phyloP scores from a whole-genome alignment of 768 basidiomycete species.

The Pleurotus eryngii region DNA sequence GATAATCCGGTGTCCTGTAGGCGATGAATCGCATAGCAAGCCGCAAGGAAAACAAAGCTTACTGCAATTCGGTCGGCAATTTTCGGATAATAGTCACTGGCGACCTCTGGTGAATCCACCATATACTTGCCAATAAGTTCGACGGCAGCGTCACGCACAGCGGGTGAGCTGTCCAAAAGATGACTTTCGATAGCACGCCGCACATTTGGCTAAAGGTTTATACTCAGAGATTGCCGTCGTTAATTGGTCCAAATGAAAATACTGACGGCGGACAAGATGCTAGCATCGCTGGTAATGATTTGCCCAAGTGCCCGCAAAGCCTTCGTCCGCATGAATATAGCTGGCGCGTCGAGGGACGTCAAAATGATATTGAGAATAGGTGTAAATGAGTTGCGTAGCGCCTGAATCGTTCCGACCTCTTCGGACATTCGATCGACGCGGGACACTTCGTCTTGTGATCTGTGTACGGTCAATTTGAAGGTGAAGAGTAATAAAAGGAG shows the following conservation, averaged over 20 bases:
- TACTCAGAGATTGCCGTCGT: neutral
- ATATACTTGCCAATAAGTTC: slow-evolving; percentile 98
- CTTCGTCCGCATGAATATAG: slow-evolving; percentile 92
- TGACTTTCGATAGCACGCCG: slow-evolving; percentile 86
- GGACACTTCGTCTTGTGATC: slow-evolving; percentile 67
- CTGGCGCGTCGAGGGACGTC: slow-evolving; percentile 74
- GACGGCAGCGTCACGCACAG: slow-evolving; percentile 94
- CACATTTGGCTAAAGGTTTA: slow-evolving; percentile 60
- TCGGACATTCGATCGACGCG: slow-evolving; percentile 71
- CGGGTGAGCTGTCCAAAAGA: slow-evolving; percentile 86
- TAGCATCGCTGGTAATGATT: slow-evolving; percentile 86
- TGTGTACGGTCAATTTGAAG: slow-evolving; percentile 20
- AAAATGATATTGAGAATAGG: slow-evolving; percentile 81
- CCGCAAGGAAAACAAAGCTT: slow-evolving; percentile 18
- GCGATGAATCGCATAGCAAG: neutral
- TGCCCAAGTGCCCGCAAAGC: slow-evolving; percentile 87
- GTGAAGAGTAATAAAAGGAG: neutral
- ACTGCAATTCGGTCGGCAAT: slow-evolving; percentile 92
- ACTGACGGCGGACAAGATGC: slow-evolving; percentile 71
- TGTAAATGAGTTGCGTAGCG: slow-evolving; percentile 75
- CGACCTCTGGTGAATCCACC: slow-evolving; percentile 85
- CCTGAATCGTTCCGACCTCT: slow-evolving; percentile 74
- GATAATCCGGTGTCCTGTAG: slow-evolving; percentile 87
- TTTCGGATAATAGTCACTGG: slow-evolving; percentile 81
- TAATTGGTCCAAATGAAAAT: neutral